Conservation (phyloP, 169 alveolate species). For the Ichthyophthirius multifiliis region DNA sequence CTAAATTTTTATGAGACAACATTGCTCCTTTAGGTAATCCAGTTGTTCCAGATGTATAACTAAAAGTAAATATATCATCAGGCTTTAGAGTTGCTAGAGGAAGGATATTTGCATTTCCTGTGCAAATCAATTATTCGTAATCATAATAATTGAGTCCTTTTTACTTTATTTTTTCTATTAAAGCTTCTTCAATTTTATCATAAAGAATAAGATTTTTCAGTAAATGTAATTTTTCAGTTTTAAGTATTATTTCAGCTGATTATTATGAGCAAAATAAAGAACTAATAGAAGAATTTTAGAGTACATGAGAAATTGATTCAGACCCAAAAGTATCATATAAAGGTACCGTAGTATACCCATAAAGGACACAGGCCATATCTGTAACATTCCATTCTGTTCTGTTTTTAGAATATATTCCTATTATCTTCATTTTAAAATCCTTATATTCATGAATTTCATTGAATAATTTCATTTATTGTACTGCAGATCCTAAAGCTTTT, state of each 20-base stretch:
- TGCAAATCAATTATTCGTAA: background rate
- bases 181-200: background rate
- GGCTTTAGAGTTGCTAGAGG: constrained; percentile 5
- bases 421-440: background rate
- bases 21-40: constrained; percentile 79
- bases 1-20: constrained; percentile 56
- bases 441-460: background rate
- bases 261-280: constrained; percentile 29
- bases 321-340: constrained; percentile 59
- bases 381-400: constrained; percentile 27
- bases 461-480: background rate
- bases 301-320: constrained; percentile 41
- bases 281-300: constrained; percentile 40
- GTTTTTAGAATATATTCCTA: constrained; percentile 31
- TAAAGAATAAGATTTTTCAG: background rate
- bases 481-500: background rate
- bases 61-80: constrained; percentile 60
- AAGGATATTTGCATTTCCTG: constrained; percentile 8
- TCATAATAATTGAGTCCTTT: background rate
- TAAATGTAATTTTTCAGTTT: constrained; percentile 29
- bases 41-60: constrained; percentile 83
- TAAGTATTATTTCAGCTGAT: constrained; percentile 34
- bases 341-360: constrained; percentile 40
- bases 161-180: background rate
- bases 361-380: constrained; percentile 36